Conservation (phyloP, 2,329 filamentous ascomycete genomes). For the Ramularia endophylla region DNA sequence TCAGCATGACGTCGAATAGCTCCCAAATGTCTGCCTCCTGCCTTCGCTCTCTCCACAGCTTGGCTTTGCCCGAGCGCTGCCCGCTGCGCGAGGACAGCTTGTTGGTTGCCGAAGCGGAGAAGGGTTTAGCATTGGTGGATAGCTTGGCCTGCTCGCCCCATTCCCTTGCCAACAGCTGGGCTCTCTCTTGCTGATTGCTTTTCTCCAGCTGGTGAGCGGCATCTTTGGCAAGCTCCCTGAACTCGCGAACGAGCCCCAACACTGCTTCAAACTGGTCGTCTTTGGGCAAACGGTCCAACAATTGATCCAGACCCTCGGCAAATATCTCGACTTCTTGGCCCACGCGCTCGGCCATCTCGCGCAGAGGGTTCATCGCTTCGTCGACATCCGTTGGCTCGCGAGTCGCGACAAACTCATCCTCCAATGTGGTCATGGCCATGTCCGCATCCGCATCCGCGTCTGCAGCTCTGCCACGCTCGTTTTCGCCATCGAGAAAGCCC, state of each 20-base stretch:
- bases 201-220: conserved; percentile 43
- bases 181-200: conserved; percentile 31
- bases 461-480: no score
- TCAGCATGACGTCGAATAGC: conserved; percentile 66
- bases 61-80: conserved; percentile 33
- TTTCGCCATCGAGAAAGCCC: neutral
- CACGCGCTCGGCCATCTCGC: conserved; percentile 60
- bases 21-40: conserved; percentile 90
- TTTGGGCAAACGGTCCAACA: conserved; percentile 46
- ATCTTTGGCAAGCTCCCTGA: conserved; percentile 47
- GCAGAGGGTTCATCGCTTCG: conserved; percentile 45
- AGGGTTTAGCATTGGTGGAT: conserved; percentile 18
- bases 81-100: conserved; percentile 7
- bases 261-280: conserved; percentile 52
- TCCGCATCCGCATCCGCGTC: neutral
- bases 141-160: conserved; percentile 24
- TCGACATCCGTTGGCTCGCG: conserved; percentile 8
- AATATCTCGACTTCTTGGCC: conserved; percentile 83
- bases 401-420: neutral
- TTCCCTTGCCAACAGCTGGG: conserved; percentile 37
- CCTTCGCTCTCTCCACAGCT: conserved; percentile 61
- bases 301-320: conserved; percentile 73
- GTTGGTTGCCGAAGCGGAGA: conserved; percentile 26
- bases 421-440: conserved; percentile 1
- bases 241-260: conserved; percentile 51